Conservation (phyloP, 257 asterid species). For the Nicotiana tomentosiformis region DNA sequence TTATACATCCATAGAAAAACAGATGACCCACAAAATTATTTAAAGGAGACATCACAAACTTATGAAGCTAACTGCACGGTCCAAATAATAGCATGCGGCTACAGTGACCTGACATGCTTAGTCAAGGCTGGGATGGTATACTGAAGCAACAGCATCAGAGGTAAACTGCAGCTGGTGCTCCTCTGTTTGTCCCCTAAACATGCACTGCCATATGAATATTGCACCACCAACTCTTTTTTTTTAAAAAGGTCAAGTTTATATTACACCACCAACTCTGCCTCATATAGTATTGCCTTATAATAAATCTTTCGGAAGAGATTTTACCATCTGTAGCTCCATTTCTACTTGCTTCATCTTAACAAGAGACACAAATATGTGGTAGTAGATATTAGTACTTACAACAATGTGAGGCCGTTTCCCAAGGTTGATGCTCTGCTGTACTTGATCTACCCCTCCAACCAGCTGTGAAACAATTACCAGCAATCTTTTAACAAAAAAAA, state of each 20-base stretch:
- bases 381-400: slow-evolving; percentile 38
- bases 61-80: background rate
- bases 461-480: slow-evolving; percentile 40
- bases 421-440: slow-evolving; percentile 68
- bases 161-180: background rate
- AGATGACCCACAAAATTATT: background rate
- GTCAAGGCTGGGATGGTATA: background rate
- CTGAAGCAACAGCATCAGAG: background rate
- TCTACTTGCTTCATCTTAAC: background rate
- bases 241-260: no score
- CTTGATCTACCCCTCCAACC: slow-evolving; percentile 72
- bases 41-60: background rate
- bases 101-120: background rate
- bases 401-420: slow-evolving; percentile 82
- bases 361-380: background rate
- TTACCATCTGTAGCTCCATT: background rate
- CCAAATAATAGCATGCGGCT: background rate
- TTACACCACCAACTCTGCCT: background rate
- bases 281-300: background rate
- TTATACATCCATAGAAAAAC: background rate
- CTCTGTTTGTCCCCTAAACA: background rate
- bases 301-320: background rate
- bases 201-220: background rate
- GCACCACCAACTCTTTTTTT: no score
- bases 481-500: background rate